Percentiles rank a stretch among this genome's conserved stretches.
Conservation (phyloP, 2,329 filamentous ascomycete genomes). For the Fusarium fujikuroi region DNA sequence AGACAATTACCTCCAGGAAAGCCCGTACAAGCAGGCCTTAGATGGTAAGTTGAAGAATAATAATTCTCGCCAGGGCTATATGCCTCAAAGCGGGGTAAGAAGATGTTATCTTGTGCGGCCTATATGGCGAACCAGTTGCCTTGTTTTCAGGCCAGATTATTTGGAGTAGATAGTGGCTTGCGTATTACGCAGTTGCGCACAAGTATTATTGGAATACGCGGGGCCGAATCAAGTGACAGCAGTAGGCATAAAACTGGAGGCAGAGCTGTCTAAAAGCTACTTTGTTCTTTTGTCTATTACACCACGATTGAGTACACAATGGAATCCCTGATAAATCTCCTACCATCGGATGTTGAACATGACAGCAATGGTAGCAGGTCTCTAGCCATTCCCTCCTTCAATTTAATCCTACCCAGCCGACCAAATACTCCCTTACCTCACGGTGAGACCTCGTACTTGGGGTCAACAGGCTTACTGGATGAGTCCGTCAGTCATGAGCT, state of each 20-base stretch:
- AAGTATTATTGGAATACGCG: neutral
- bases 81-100: neutral
- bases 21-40: accelerated
- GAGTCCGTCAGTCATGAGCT: neutral
- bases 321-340: neutral
- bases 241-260: neutral
- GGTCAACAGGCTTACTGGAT: neutral
- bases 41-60: accelerated
- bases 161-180: neutral
- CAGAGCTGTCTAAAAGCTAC: neutral
- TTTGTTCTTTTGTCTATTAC: neutral
- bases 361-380: neutral
- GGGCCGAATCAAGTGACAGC: neutral
- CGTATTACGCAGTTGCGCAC: neutral
- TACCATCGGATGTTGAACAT: neutral
- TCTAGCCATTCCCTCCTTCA: neutral
- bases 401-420: neutral
- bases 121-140: neutral
- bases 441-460: neutral
- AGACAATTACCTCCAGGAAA: accelerated
- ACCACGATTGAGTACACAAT: neutral
- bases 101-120: neutral
- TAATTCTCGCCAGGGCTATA: neutral
- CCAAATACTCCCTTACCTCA: neutral
- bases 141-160: neutral